phyloP scores from a whole-genome alignment of 1,284 basidiomycete genomes.

The Cryptococcus deneoformans region DNA sequence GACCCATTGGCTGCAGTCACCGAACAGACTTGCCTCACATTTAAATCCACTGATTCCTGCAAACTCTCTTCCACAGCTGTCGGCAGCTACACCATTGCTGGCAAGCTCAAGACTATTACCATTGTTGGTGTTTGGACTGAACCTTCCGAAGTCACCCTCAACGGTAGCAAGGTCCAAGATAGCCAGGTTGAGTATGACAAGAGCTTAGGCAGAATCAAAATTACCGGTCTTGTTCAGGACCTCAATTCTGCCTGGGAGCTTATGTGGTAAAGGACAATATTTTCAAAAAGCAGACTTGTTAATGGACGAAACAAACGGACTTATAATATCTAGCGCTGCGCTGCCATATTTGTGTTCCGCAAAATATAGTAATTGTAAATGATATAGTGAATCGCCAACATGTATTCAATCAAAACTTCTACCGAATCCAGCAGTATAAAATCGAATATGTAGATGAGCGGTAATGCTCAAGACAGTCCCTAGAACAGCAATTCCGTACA shows the following conservation, averaged over 20 bases:
- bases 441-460: too few species aligned
- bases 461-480: too few species aligned
- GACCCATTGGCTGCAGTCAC: slow-evolving; percentile 6
- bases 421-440: too few species aligned
- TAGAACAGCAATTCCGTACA: too few species aligned
- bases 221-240: slow-evolving; percentile 11
- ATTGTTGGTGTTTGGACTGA: slow-evolving; percentile 15
- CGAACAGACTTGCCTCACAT: slow-evolving; percentile 16
- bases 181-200: slow-evolving; percentile 10
- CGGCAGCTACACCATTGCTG: slow-evolving; percentile 12
- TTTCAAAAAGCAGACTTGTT: not conserved
- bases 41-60: slow-evolving; percentile 4
- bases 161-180: slow-evolving; percentile 7
- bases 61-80: slow-evolving; percentile 3
- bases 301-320: not conserved
- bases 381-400: too few species aligned
- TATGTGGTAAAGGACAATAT: slow-evolving; percentile 5
- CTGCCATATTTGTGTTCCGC: too few species aligned
- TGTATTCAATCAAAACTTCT: too few species aligned
- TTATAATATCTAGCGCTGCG: too few species aligned
- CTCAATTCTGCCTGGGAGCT: slow-evolving; percentile 9
- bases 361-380: too few species aligned
- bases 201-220: slow-evolving; percentile 6
- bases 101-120: slow-evolving; percentile 12
- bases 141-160: slow-evolving; percentile 7